phyloP scores from a whole-genome alignment of 345 rosid species.

The Pistacia vera region DNA sequence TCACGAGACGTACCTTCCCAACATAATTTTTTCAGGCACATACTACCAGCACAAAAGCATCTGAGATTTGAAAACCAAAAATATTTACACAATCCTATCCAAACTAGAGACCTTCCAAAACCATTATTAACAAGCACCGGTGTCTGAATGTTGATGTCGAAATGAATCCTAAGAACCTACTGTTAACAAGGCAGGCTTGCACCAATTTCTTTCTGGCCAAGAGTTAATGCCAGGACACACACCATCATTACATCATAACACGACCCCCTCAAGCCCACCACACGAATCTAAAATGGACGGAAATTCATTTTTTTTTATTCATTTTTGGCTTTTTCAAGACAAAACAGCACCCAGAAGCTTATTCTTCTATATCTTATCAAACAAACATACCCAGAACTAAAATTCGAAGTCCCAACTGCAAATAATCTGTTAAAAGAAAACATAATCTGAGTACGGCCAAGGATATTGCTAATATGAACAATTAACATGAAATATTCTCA shows the following conservation, averaged over 20 bases:
- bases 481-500: not conserved
- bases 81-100: not conserved
- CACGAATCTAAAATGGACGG: not conserved
- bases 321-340: not conserved
- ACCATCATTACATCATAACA: not conserved
- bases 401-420: not conserved
- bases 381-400: not conserved
- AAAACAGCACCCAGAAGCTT: not conserved
- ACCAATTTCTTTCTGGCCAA: not conserved
- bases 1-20: slow-evolving; percentile 55
- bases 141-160: slow-evolving; percentile 1
- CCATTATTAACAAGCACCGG: not conserved
- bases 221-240: slow-evolving; percentile 1
- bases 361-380: not conserved
- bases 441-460: not conserved
- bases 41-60: not conserved
- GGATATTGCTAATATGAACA: not conserved
- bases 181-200: not conserved
- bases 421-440: not conserved
- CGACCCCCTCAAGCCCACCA: not conserved
- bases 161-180: not conserved
- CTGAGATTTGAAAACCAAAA: not conserved
- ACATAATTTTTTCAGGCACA: slow-evolving; percentile 31
- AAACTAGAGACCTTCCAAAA: slow-evolving; percentile 4
- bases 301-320: not conserved